Percentiles rank a stretch among this genome's conserved stretches.
phyloP scores from a whole-genome alignment of 1,139 yeast species.

The Geotrichum macrosporum region DNA sequence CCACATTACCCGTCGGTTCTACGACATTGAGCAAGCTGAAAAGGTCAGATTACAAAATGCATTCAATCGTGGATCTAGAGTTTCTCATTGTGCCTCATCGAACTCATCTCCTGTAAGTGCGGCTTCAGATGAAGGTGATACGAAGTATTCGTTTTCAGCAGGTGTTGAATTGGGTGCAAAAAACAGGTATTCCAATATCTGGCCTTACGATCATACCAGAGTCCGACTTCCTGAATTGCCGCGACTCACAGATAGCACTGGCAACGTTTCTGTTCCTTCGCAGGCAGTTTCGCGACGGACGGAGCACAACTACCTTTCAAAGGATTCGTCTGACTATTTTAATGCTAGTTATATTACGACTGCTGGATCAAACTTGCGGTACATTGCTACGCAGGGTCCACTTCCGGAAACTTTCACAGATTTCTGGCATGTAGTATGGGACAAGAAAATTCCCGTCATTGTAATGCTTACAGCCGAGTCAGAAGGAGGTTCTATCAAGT shows the following conservation, averaged over 20 bases:
- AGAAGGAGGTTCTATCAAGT: slow-evolving; percentile 51
- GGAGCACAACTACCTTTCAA: not conserved
- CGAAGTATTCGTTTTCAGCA: slow-evolving; percentile 49
- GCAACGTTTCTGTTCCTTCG: not conserved
- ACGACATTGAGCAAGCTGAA: slow-evolving; percentile 40
- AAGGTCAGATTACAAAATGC: slow-evolving; percentile 37
- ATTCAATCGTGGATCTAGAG: slow-evolving; percentile 19
- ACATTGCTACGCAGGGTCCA: slow-evolving; percentile 88
- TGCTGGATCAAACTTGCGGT: slow-evolving; percentile 40
- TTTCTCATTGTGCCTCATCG: not conserved
- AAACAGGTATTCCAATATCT: slow-evolving; percentile 74
- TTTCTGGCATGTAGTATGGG: slow-evolving; percentile 73
- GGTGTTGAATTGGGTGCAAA: slow-evolving; percentile 71
- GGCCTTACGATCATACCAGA: slow-evolving; percentile 77
- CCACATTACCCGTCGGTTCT: slow-evolving; percentile 38
- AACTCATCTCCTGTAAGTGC: slow-evolving; percentile 19
- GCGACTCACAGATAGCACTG: slow-evolving; percentile 16
- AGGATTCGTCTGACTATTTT: slow-evolving; percentile 46
- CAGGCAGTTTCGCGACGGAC: not conserved
- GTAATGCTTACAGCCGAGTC: slow-evolving; percentile 61
- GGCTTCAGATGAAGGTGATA: slow-evolving; percentile 20
- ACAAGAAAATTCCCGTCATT: slow-evolving; percentile 57
- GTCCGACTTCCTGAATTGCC: slow-evolving; percentile 46
- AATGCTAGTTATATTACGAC: slow-evolving; percentile 55
- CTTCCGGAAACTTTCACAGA: slow-evolving; percentile 69